A percentile compares a stretch with the other conserved stretches of the same genome.
phyloP scores from a whole-genome alignment of 2,329 filamentous ascomycete species.

The Monilinia fructicola region DNA sequence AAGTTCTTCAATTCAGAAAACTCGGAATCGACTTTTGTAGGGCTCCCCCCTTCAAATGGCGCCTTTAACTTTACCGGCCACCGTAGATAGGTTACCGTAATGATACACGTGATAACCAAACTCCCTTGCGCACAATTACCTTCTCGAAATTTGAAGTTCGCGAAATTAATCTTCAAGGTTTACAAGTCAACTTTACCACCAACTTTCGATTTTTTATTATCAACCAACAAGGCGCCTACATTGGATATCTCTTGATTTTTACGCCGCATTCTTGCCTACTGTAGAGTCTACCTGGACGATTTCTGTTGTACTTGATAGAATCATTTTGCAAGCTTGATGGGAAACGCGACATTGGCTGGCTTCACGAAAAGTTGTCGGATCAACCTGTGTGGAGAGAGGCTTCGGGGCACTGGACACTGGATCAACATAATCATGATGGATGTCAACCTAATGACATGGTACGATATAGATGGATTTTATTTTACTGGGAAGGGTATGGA shows the following conservation, averaged over 20 bases:
- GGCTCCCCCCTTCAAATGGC: background rate
- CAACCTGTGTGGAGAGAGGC: background rate
- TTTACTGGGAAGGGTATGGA: background rate
- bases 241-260: background rate
- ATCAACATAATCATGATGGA: background rate
- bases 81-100: background rate
- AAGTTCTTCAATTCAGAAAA: background rate
- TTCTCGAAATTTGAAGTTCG: background rate
- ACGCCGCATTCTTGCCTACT: background rate
- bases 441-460: background rate
- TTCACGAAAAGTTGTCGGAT: background rate
- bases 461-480: background rate
- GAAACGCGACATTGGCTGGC: background rate
- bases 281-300: background rate
- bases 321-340: background rate
- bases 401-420: background rate
- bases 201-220: background rate
- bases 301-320: background rate
- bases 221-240: background rate
- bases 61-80: background rate
- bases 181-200: background rate
- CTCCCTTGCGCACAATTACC: background rate
- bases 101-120: background rate
- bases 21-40: background rate
- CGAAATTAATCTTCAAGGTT: constrained; percentile 1